These are phyloP conservation scores for Streptanthus diversifolius DNA, from an alignment of 345 rosid genomes.

Conservation along the genomic window DNA sequence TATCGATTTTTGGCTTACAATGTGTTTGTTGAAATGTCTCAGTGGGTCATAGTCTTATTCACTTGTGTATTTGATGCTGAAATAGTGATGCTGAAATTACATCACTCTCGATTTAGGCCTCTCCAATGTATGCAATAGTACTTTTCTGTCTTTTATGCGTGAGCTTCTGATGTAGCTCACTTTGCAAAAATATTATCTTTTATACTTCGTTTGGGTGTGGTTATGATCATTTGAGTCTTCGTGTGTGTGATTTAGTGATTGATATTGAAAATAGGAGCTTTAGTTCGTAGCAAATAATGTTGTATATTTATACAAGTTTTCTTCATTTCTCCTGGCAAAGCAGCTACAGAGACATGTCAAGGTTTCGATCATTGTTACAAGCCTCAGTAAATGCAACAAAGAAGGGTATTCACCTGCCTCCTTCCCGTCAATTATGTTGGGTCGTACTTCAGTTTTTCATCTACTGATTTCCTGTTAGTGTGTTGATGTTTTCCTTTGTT, in stretches of 20 bases:
- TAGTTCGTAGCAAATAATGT: not conserved
- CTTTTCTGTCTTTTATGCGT: not conserved
- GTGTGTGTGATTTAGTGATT: constrained; percentile 9
- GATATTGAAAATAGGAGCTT: not conserved
- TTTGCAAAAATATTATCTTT: not conserved
- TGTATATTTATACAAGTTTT: not conserved
- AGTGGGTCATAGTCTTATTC: not conserved
- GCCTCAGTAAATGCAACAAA: constrained; percentile 85
- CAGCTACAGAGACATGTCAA: constrained; percentile 54
- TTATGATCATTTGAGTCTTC: constrained; percentile 6
- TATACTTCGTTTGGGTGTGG: not conserved
- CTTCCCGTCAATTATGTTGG: not conserved
- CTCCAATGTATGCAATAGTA: not conserved
- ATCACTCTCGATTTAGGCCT: not conserved
- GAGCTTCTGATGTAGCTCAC: constrained; percentile 4
- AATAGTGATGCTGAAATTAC: not conserved
- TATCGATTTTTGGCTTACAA: constrained; percentile 1
- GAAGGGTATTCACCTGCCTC: constrained; percentile 50
- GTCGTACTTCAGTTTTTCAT: not conserved
- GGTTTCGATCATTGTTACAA: constrained; percentile 72
- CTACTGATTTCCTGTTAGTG: not conserved
- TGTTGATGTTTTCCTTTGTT: not conserved
- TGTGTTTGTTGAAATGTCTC: constrained; percentile 31
- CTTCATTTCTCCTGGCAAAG: not conserved
- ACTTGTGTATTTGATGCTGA: not conserved